phyloP scores from a whole-genome alignment of 345 rosid genomes.

The Conringia planisiliqua region DNA sequence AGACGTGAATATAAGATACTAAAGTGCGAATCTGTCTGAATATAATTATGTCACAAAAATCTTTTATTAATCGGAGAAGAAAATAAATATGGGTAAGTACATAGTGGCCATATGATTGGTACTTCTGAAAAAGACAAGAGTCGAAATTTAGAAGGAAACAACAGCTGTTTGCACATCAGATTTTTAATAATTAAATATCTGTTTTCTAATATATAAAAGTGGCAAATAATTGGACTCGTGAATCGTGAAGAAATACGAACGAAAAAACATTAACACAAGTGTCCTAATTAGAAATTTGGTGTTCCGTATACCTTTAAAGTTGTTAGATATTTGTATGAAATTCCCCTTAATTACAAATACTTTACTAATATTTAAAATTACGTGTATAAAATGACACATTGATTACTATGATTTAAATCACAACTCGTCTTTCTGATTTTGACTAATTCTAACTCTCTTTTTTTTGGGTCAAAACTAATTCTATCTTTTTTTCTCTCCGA shows the following conservation, averaged over 20 bases:
- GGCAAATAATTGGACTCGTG: conserved; percentile 32
- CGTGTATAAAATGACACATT: conserved; percentile 14
- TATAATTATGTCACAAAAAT: conserved; percentile 13
- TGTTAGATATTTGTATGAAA: conserved; percentile 22
- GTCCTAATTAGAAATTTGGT: conserved; percentile 25
- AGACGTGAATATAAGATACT: conserved; percentile 17
- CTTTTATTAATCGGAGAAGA: not conserved
- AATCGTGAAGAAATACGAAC: conserved; percentile 5
- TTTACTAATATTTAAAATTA: conserved; percentile 3
- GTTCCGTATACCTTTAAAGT: not conserved
- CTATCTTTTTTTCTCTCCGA: not conserved
- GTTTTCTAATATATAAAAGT: conserved; percentile 2
- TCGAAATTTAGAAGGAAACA: conserved; percentile 9
- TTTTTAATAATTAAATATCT: not conserved
- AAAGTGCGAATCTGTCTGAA: conserved; percentile 24
- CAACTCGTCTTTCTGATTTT: conserved; percentile 12
- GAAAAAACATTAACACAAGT: conserved; percentile 17
- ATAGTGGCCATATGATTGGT: conserved; percentile 29
- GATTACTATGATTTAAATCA: not conserved
- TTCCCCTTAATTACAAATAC: not conserved
- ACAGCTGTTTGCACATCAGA: conserved; percentile 34
- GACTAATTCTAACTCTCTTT: conserved; percentile 25
- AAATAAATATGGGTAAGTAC: not conserved
- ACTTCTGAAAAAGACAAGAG: conserved; percentile 29
- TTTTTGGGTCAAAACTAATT: not conserved